A percentile compares a stretch with the other conserved stretches of the same genome.
These are phyloP conservation scores for Suillus subalutaceus DNA, from an alignment of 768 basidiomycete genomes.

Conservation along the genomic window DNA sequence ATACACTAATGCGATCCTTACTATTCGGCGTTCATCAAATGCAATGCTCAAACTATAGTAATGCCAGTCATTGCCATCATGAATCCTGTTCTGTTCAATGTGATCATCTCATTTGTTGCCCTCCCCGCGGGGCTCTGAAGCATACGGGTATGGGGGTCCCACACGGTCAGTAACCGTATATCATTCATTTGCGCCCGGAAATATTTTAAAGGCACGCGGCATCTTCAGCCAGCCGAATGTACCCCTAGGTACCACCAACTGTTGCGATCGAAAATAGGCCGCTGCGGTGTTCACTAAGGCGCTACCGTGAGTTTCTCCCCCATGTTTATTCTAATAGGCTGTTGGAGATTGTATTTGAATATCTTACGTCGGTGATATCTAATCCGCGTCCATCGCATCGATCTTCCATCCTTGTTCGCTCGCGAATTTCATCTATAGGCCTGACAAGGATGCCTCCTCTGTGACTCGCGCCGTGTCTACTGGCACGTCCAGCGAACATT, in stretches of 20 bases:
- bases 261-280: not conserved
- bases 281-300: not conserved
- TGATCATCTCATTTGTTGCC: not conserved
- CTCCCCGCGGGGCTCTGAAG: constrained; percentile 5
- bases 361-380: constrained; percentile 3
- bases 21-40: constrained; percentile 2
- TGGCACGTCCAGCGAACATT: not conserved
- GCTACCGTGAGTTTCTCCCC: not conserved
- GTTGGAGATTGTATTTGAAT: not conserved
- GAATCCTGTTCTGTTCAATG: not conserved
- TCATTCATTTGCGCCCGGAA: constrained; percentile 4
- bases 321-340: not conserved
- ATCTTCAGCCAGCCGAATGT: not conserved
- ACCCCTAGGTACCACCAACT: not conserved
- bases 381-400: not conserved
- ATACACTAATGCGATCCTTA: not conserved
- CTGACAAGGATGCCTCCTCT: not conserved
- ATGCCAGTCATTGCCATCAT: not conserved
- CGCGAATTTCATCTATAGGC: not conserved
- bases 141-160: not conserved
- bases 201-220: not conserved
- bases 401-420: not conserved
- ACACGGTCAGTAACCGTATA: constrained; percentile 2
- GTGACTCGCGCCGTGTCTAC: not conserved
- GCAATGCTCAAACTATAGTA: not conserved